Conservation (phyloP, 1,284 basidiomycete species). For the Cerrena zonata region DNA sequence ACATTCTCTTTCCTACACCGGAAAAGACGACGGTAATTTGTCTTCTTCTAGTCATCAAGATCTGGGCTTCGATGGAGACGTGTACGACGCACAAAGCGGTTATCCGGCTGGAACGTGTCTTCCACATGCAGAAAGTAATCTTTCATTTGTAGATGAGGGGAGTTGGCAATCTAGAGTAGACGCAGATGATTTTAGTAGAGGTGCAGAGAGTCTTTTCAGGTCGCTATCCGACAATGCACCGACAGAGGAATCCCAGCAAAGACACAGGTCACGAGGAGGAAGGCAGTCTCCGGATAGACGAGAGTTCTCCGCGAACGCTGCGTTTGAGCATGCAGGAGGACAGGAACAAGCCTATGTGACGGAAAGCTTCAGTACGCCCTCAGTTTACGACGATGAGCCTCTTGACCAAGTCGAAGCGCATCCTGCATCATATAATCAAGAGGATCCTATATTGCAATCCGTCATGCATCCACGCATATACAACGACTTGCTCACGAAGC, state of each 20-base stretch:
- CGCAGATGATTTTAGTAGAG: conserved; percentile 39
- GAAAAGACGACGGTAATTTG: conserved; percentile 16
- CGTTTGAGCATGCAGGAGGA: neutral
- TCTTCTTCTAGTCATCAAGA: neutral
- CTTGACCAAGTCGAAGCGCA: conserved; percentile 1
- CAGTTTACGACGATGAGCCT: conserved; percentile 20
- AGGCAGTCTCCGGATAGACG: neutral
- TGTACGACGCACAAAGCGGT: neutral
- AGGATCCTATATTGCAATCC: conserved; percentile 20
- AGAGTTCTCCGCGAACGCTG: neutral
- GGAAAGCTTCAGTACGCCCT: conserved; percentile 18
- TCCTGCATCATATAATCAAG: neutral
- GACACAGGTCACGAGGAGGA: neutral
- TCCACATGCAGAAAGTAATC: conserved; percentile 41
- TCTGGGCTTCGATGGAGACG: neutral
- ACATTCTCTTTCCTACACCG: conserved; percentile 28
- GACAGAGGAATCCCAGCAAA: neutral
- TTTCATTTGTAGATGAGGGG: conserved; percentile 32
- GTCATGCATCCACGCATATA: conserved; percentile 22
- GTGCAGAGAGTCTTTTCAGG: conserved; percentile 50
- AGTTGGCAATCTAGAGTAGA: conserved; percentile 27
- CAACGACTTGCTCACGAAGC: conserved; percentile 22
- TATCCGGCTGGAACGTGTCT: conserved; percentile 19
- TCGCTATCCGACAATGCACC: conserved; percentile 26
- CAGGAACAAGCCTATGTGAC: conserved; percentile 9